Percentiles rank a stretch among this genome's conserved stretches.
Conservation (phyloP, 805 yeast species). For the Aciculoconidium aculeatum region DNA sequence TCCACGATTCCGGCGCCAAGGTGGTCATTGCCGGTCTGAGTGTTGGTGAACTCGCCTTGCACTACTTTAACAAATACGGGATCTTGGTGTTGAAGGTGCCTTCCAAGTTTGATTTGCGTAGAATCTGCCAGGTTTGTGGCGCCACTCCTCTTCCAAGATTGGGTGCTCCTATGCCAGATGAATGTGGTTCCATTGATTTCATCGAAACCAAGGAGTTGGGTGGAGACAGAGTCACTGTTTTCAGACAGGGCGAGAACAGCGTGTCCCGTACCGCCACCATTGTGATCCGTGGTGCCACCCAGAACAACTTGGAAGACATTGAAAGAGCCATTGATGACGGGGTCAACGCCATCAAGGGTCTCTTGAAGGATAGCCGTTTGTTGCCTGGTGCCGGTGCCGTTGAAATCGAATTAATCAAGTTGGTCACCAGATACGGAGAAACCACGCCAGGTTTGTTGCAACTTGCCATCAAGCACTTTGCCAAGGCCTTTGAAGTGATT, state of each 20-base stretch:
- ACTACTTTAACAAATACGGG: conserved; percentile 81
- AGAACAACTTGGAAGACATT: conserved; percentile 85
- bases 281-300: conserved; percentile 93
- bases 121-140: conserved; percentile 94
- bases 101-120: conserved; percentile 88
- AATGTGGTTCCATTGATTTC: conserved; percentile 80
- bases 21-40: conserved; percentile 94
- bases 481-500: conserved; percentile 89
- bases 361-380: conserved; percentile 71
- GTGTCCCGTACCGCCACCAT: conserved; percentile 80
- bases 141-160: conserved; percentile 92
- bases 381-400: conserved; percentile 96
- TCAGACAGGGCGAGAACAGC: conserved; percentile 67
- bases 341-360: conserved; percentile 83
- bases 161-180: conserved; percentile 94
- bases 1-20: conserved; percentile 75
- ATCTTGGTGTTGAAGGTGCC: conserved; percentile 85
- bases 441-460: conserved; percentile 89
- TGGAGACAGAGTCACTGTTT: conserved; percentile 93
- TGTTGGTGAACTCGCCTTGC: conserved; percentile 88
- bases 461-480: conserved; percentile 89
- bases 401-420: conserved; percentile 80
- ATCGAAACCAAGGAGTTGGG: conserved; percentile 94
- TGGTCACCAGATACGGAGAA: conserved; percentile 82
- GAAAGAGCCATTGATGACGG: conserved; percentile 98